Base-by-base conservation (phyloP, 208 protist species). In the Phytomonas serpens region DNA sequence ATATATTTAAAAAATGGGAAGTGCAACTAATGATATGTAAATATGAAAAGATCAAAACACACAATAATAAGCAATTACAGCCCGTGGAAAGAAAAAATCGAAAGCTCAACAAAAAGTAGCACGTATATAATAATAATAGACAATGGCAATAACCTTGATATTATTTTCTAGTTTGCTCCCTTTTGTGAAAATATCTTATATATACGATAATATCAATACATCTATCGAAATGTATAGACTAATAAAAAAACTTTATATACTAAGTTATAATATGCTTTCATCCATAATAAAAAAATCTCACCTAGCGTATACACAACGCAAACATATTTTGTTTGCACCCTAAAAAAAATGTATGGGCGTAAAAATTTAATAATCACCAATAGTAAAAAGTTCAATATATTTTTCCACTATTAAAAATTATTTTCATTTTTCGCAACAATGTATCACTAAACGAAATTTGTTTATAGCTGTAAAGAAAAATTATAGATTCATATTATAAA, bases 271-370 rank as follows among this genome's bases (percentile, higher is more conserved):
- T 38, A 19, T 67, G 40, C 38, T 38, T 57, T 67, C 34, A 13
- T 47, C 34, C 14, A 38, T 65, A 1, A 65, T 1, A 65, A 13
- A 67, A 38, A 62, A 52, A 52, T 34, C 7, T 27, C 34, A 67
- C 34, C 63, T 27, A 61, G 63, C n/a, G 34, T 14, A 52, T 51
- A 62, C 34, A 61, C 63, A 62, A 62, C 40, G 27, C 63, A 62
- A 38, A 62, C 38, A 62, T 61, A 23, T 67, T 67, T 67, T 23
- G 34, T 57, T 57, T 70, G 38, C 33, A 70, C 1, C n/a, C 31
- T 61, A 64, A 73, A 73, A 73, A 73, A 73, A 68, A 73, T 40
- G 67, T 33, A 67, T 34, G 72, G 34, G 37, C 38, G 65, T 14
- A 47, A 76, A 34, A 67, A 67, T 71, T 71, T 34, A 19, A 70